Base-by-base conservation (phyloP, 306 rosid genomes). In the Quercus alba region DNA sequence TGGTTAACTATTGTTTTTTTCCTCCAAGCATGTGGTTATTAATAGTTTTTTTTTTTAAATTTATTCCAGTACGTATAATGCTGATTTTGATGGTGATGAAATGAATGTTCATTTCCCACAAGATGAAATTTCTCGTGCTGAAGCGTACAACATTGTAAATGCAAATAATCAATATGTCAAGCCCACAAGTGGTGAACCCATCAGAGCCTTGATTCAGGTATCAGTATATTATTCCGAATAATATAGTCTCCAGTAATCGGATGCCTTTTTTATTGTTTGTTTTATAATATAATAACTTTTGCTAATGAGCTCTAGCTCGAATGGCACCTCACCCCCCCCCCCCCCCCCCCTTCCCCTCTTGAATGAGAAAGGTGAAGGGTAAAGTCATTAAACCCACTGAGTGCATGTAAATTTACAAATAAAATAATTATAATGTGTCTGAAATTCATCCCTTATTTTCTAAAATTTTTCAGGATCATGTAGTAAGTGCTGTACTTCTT, bases 41-140 rank as follows among this genome's bases (percentile, higher is more conserved):
- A 75, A 57, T 70, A 41, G 71, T 68, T 6, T 7, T 38, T 38
- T 38, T 38, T 38, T 1, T 6, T 7, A 1, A 7, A 6, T 38
- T 38, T 57, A 75, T 82, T 83, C 20, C 97, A 95, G 98, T 81
- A 93, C 97, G 0, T 94, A 90, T 80, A 94, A 94, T 84, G 99
- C 99, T 84, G 99, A 94, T 91, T 93, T 94, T 71, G 99, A 94
- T 73, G 97, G 99, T 73, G 97, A 94, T 84, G 99, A 94, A 88
- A 94, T 94, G 86, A 94, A 94, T 74, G 99, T 94, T 78, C 99
- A 95, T 84, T 91, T 95, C 78, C 99, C 99, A 4, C 99, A 95
- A 95, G 99, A 95, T 77, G 99, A 95, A 80, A 90, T 91, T 84
- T 91, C 99, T 44, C 98, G 96, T 15, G 93, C 98, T 30, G 99